Evolutionary conservation across 768 basidiomycete genomes (phyloP).

Genomic region (Amanita muscaria): DNA sequence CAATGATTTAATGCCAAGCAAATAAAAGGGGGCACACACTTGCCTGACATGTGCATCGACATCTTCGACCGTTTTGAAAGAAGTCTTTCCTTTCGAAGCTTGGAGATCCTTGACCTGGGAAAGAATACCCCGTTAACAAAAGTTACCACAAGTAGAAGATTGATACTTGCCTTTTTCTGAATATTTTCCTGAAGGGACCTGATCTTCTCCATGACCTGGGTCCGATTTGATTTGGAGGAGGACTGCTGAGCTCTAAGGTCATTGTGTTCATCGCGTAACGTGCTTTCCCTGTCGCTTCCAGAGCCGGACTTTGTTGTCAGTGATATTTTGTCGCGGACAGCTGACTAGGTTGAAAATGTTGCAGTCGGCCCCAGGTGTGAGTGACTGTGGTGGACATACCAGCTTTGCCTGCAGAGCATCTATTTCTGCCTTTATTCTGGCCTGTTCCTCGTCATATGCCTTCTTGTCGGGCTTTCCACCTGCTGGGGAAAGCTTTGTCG

Average conservation of each 20-base stretch:
- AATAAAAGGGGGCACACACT: constrained; percentile 14
- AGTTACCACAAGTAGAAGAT: neutral
- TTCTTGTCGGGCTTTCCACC: constrained; percentile 75
- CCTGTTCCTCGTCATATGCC: constrained; percentile 79
- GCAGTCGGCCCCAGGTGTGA: constrained; percentile 2
- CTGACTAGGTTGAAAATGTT: constrained; percentile 35
- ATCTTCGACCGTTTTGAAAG: constrained; percentile 77
- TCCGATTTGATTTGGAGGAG: constrained; percentile 57
- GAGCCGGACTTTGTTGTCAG: constrained; percentile 50
- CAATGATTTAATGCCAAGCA: constrained; percentile 9
- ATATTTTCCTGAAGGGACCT: constrained; percentile 70
- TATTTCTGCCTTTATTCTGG: constrained; percentile 73
- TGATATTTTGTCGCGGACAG: constrained; percentile 69
- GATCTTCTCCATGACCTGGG: constrained; percentile 70
- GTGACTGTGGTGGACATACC: constrained; percentile 38
- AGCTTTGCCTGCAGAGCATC: constrained; percentile 73
- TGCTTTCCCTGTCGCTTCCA: constrained; percentile 61
- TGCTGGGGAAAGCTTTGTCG: constrained; percentile 33
- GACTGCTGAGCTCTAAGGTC: constrained; percentile 72
- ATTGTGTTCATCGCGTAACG: constrained; percentile 77
- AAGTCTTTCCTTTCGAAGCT: constrained; percentile 64
- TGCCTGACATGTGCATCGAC: constrained; percentile 84
- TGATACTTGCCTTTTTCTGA: constrained; percentile 61
- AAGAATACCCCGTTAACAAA: constrained; percentile 7
- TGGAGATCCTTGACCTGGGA: constrained; percentile 80